phyloP scores from a whole-genome alignment of 371 early-diverging fungal genomes.

The Rhizopus delemar region DNA sequence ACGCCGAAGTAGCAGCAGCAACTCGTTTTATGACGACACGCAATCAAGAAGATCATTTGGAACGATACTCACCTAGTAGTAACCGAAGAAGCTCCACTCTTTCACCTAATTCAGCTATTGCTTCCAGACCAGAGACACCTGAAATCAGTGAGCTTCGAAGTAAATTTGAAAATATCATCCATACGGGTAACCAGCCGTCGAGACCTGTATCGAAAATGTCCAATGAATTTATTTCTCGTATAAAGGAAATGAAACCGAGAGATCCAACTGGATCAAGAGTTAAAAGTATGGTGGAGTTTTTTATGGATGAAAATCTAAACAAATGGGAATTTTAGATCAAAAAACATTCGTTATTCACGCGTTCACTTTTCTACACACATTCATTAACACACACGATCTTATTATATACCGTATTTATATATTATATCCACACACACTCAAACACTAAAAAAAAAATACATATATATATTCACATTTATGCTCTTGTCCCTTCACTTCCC shows the following conservation, averaged over 20 bases:
- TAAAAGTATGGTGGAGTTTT: conserved; percentile 47
- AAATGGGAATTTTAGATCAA: conserved; percentile 42
- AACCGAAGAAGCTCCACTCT: conserved; percentile 23
- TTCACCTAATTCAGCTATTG: conserved; percentile 31
- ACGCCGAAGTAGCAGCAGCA: conserved; percentile 46
- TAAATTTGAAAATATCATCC: conserved; percentile 33
- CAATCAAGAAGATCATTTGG: not conserved
- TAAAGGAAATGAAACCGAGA: conserved; percentile 44
- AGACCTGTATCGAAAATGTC: conserved; percentile 24
- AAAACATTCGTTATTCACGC: not conserved
- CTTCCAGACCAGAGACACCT: conserved; percentile 45
- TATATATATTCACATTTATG: not conserved
- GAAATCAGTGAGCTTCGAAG: conserved; percentile 40
- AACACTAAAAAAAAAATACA: too few relatives aligned
- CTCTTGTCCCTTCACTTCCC: not conserved
- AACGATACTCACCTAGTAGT: not conserved
- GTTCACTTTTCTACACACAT: not conserved
- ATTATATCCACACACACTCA: too few relatives aligned
- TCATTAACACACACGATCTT: not conserved
- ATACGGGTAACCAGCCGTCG: conserved; percentile 7
- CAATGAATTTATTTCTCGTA: conserved; percentile 27
- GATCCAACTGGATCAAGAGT: conserved; percentile 38
- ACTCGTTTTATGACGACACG: not conserved
- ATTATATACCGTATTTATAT: too few relatives aligned
- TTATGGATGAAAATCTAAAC: conserved; percentile 50